Conservation (phyloP, 2,329 filamentous ascomycete genomes). For the Alternaria hordeiaustralica region DNA sequence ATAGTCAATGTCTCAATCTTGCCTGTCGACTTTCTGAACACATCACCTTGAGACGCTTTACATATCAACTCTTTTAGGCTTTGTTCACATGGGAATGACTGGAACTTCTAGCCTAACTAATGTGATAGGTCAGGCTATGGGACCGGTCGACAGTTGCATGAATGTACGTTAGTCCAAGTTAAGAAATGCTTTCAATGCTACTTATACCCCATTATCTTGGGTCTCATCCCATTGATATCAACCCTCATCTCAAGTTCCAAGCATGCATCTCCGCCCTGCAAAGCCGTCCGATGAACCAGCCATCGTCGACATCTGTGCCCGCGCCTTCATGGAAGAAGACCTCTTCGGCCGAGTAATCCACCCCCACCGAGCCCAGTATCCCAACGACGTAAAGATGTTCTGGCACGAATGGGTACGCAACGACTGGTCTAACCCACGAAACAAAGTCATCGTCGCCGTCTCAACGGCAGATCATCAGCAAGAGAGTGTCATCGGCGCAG, state of each 20-base stretch:
- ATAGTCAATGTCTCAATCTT: background rate
- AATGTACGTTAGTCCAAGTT: background rate
- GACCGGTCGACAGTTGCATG: background rate
- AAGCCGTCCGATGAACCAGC: constrained; percentile 18
- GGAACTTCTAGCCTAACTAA: background rate
- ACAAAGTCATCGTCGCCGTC: constrained; percentile 18
- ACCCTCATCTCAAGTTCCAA: background rate
- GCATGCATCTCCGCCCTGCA: constrained; percentile 24
- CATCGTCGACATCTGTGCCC: constrained; percentile 26
- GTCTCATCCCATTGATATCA: too few species aligned
- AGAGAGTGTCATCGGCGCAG: constrained; percentile 28
- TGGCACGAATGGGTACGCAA: constrained; percentile 26
- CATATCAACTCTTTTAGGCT: background rate
- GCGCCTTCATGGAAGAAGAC: constrained; percentile 40
- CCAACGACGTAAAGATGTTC: constrained; percentile 30
- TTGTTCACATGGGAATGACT: background rate
- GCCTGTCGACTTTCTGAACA: background rate
- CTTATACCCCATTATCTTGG: background rate
- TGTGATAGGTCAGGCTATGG: fast-evolving
- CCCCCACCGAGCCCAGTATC: constrained; percentile 28
- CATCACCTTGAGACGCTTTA: background rate
- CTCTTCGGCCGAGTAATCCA: constrained; percentile 38
- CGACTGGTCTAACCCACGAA: constrained; percentile 20
- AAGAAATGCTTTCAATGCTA: background rate
- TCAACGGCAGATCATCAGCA: background rate